Evolutionary conservation across 495 filamentous ascomycete species (phyloP).

Genomic region (Aspergillus nidulans): DNA sequence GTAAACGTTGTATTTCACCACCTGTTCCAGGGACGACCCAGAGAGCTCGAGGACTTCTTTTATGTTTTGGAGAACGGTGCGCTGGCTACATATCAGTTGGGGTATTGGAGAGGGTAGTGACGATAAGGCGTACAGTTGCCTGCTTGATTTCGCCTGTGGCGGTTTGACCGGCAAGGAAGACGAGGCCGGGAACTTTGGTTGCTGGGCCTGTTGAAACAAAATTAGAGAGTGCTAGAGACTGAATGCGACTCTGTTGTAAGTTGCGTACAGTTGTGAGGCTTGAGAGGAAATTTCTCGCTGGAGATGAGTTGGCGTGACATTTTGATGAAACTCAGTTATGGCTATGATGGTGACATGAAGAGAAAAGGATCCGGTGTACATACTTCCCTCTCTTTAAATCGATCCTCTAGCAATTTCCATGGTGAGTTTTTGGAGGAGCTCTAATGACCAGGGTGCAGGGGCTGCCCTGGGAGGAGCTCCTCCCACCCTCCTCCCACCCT

Average conservation of each 20-base stretch:
- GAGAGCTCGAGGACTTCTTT: constrained; percentile 59
- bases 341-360: too few relatives aligned
- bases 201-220: constrained; percentile 23
- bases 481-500: background rate
- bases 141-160: constrained; percentile 40
- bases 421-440: background rate
- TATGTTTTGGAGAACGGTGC: constrained; percentile 51
- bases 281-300: constrained; percentile 37
- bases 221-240: background rate
- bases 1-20: constrained; percentile 68
- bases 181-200: constrained; percentile 35
- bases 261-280: constrained; percentile 37
- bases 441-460: background rate
- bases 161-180: constrained; percentile 39
- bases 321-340: constrained; percentile 1
- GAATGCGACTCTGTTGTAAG: background rate
- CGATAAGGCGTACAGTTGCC: constrained; percentile 25
- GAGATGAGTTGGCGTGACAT: constrained; percentile 41
- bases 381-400: background rate
- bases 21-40: constrained; percentile 55
- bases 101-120: background rate
- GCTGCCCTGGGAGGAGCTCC: background rate
- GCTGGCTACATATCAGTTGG: constrained; percentile 3
- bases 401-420: background rate
- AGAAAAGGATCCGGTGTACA: background rate